These are phyloP conservation scores for Arachnomyces sp. DNA, from an alignment of 2,329 filamentous ascomycete species.

Conservation along the genomic window DNA sequence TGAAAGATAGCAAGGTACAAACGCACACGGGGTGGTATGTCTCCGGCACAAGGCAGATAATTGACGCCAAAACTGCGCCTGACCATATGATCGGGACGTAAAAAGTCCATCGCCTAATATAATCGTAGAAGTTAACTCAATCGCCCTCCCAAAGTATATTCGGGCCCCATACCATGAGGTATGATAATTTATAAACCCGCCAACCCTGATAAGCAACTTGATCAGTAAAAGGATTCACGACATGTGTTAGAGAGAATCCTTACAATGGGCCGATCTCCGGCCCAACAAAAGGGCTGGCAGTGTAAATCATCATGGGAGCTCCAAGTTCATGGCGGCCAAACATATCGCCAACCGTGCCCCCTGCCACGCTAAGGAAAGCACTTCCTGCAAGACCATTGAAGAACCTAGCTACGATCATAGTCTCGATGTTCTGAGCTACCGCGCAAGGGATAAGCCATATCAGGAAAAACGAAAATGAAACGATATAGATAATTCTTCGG, in stretches of 20 bases:
- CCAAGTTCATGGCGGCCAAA: slow-evolving; percentile 63
- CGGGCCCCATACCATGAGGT: slow-evolving; percentile 49
- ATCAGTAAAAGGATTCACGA: slow-evolving; percentile 1
- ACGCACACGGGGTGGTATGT: slow-evolving; percentile 61
- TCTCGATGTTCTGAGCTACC: slow-evolving; percentile 71
- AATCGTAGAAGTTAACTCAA: slow-evolving; percentile 8
- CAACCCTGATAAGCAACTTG: slow-evolving; percentile 39
- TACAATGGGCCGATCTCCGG: slow-evolving; percentile 50
- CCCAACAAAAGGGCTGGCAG: slow-evolving; percentile 52
- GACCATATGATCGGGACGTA: slow-evolving; percentile 81
- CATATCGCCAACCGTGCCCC: slow-evolving; percentile 77
- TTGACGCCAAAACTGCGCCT: slow-evolving; percentile 53
- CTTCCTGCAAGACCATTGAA: slow-evolving; percentile 46
- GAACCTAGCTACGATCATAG: slow-evolving; percentile 71
- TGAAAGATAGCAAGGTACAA: background rate
- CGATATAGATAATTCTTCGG: slow-evolving; percentile 70
- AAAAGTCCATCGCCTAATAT: slow-evolving; percentile 65
- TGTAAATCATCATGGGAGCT: slow-evolving; percentile 76
- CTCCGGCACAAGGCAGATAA: slow-evolving; percentile 72
- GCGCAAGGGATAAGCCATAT: slow-evolving; percentile 78
- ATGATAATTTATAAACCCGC: slow-evolving; percentile 76
- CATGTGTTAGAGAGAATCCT: slow-evolving; percentile 9
- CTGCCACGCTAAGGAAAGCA: slow-evolving; percentile 61
- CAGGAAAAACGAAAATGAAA: slow-evolving; percentile 65
- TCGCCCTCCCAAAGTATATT: background rate